Evolutionary conservation across 306 rosid genomes (phyloP), one percentile per base, ranked within the genome.

Genomic region (Styphnolobium japonicum): DNA sequence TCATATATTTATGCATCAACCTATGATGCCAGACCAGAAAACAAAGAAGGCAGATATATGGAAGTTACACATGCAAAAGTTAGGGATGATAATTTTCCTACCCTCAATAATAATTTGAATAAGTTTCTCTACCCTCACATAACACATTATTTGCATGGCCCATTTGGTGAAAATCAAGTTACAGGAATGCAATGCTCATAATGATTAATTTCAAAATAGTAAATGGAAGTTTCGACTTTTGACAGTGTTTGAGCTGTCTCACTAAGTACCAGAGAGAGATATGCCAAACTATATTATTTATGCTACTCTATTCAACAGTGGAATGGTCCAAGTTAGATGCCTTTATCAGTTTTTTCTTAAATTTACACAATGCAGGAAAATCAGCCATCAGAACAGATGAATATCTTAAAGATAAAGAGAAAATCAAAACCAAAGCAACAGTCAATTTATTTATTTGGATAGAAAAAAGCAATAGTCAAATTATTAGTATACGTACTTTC

Each of bases 401-500:
- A 7, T 70, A 36, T 55, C 19, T 11, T 31, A 39, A 73, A 66
- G 21, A 70, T 29, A 58, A 57, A 46, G 7, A 37, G 31, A 64
- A 11, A 27, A 61, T 42, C 11, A 52, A 72, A 52, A 56, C 21
- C 15, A 73, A 73, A 65, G 18, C 23, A 85, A 51, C 19, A 19
- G 61, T 29, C 31, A 83, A 72, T 62, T 29, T 33, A 78, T 61
- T 63, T n/a, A n/a, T n/a, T n/a, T n/a, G n/a, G n/a, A n/a, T n/a
- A n/a, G n/a, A n/a, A n/a, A 21, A 73, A 73, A 65, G 18, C 23
- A 85, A 51, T 25, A 19, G 61, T 29, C 31, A 83, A 72, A 67
- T 29, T 33, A 78, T 61, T 63, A 67, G 70, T 34, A 23, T 78
- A 77, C 97, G 75, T 84, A 95, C 99, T 90, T 95, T 85, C 99